A percentile compares a stretch with the other conserved stretches of the same genome.
phyloP scores from a whole-genome alignment of 768 basidiomycete genomes.

The Russula brevipes region DNA sequence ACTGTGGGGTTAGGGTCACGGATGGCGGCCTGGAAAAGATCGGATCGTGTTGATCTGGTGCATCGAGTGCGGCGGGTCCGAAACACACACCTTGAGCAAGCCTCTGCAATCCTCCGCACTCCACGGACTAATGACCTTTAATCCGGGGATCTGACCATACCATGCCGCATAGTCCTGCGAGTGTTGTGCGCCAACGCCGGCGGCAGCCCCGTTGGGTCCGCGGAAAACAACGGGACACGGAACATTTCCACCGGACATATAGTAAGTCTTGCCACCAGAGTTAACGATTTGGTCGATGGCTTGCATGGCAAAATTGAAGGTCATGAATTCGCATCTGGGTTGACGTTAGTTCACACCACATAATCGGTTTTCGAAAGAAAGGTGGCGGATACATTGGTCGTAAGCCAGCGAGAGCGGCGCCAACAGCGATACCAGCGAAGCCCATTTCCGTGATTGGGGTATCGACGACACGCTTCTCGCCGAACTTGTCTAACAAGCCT shows the following conservation, averaged over 20 bases:
- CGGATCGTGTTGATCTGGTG: not conserved
- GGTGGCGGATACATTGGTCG: slow-evolving; percentile 68
- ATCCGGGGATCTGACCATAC: slow-evolving; percentile 89
- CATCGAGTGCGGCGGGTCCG: not conserved
- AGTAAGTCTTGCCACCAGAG: slow-evolving; percentile 99
- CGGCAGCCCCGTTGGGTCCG: slow-evolving; percentile 96
- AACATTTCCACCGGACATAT: slow-evolving; percentile 99
- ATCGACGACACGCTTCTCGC: slow-evolving; percentile 97
- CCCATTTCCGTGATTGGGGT: slow-evolving; percentile 98
- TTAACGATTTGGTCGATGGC: slow-evolving; percentile 99
- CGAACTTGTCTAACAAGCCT: slow-evolving; percentile 97
- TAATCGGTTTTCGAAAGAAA: slow-evolving; percentile 2
- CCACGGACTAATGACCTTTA: slow-evolving; percentile 98
- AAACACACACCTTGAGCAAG: slow-evolving; percentile 71
- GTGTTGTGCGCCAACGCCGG: slow-evolving; percentile 96
- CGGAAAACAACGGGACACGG: slow-evolving; percentile 99
- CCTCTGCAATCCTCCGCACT: slow-evolving; percentile 99
- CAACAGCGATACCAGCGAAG: slow-evolving; percentile 94
- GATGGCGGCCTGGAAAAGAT: slow-evolving; percentile 68
- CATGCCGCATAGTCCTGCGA: slow-evolving; percentile 97
- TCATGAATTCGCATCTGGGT: slow-evolving; percentile 96
- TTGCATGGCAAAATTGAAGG: slow-evolving; percentile 99
- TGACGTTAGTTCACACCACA: slow-evolving; percentile 20
- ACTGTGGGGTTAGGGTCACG: slow-evolving; percentile 98
- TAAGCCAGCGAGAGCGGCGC: slow-evolving; percentile 90